Percentiles rank a stretch among this genome's conserved stretches.
Evolutionary conservation across 345 rosid species (phyloP).

Genomic region (Populus pruinosa): DNA sequence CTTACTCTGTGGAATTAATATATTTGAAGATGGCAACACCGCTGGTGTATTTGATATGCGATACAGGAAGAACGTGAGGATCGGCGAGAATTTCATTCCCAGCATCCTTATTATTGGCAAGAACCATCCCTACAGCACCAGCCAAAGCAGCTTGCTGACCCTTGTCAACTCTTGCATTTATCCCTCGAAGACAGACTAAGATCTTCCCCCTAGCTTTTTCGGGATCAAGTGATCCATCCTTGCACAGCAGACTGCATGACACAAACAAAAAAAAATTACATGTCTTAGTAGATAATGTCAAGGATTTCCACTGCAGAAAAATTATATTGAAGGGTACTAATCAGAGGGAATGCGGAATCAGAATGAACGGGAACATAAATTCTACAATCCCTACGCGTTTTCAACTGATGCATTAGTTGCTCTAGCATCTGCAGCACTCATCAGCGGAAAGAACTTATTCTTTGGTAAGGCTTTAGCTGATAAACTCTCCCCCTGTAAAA

Average conservation of each 20-base stretch:
- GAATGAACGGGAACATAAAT: background rate
- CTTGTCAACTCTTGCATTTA: slow-evolving; percentile 20
- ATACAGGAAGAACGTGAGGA: slow-evolving; percentile 17
- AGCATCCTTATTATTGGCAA: background rate
- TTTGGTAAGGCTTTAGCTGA: slow-evolving; percentile 40
- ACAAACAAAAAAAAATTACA: background rate
- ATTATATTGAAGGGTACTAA: background rate
- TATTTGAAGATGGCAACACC: slow-evolving; percentile 22
- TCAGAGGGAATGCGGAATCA: background rate
- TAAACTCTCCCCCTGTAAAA: slow-evolving; percentile 75
- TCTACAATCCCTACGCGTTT: slow-evolving; percentile 55
- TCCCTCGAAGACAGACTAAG: slow-evolving; percentile 24
- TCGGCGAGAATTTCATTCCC: slow-evolving; percentile 21
- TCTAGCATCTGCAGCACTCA: slow-evolving; percentile 53
- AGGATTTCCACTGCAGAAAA: background rate
- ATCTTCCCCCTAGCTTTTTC: slow-evolving; percentile 27
- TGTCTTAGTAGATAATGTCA: background rate
- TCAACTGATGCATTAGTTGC: slow-evolving; percentile 41
- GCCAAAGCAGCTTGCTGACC: slow-evolving; percentile 17
- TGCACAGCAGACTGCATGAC: slow-evolving; percentile 14
- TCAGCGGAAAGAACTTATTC: slow-evolving; percentile 49
- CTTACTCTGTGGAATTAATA: slow-evolving; percentile 27
- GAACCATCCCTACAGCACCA: slow-evolving; percentile 26
- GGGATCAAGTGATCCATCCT: slow-evolving; percentile 13
- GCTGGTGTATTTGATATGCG: slow-evolving; percentile 19